Evolutionary conservation across 2,329 filamentous ascomycete genomes (phyloP), one percentile per base, ranked within the genome.

Genomic region (Albifimbria verrucaria): DNA sequence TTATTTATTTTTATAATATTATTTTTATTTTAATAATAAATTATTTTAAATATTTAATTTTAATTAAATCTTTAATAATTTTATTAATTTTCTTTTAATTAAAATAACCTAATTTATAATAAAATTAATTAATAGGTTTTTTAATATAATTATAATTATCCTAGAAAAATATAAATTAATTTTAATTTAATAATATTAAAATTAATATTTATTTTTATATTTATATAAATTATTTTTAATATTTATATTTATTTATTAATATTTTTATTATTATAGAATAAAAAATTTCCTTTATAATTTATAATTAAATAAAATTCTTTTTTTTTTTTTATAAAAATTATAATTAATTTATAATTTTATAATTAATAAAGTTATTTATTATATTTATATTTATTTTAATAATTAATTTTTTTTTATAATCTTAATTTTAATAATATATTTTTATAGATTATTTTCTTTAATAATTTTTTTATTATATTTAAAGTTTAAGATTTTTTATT

Each of bases 401-500:
- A 50, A 50, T 7, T n/a, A 18, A 41, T 15, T 24, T 9, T 21
- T 21, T 39, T 42, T 21, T 21, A 43, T 15, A 22, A 26, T 21
- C 32, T 26, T 42, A 50, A 50, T 32, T 43, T 7, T 21, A n/a
- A n/a, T 10, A 10, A 43, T 17, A 43, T 7, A n/a, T 32, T 32
- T 32, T n/a, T 39, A 47, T 32, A 25, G 26, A 9, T 9, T 32
- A 18, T 26, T 18, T 4, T 26, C 11, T n/a, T 25, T 53, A 51
- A 20, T 45, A 26, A 10, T 18, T 54, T 21, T 11, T n/a, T 44
- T 48, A 43, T 32, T 51, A 9, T 51, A 52, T 24, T 2, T 7
- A 18, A 23, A 41, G 44, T 48, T 52, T 39, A 49, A 47, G 39
- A 9, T 7, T 45, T 12, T 24, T 54, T 20, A 48, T 54, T 46